Base-by-base conservation (phyloP, 441 rosid species). In the Adansonia madagascariensis region DNA sequence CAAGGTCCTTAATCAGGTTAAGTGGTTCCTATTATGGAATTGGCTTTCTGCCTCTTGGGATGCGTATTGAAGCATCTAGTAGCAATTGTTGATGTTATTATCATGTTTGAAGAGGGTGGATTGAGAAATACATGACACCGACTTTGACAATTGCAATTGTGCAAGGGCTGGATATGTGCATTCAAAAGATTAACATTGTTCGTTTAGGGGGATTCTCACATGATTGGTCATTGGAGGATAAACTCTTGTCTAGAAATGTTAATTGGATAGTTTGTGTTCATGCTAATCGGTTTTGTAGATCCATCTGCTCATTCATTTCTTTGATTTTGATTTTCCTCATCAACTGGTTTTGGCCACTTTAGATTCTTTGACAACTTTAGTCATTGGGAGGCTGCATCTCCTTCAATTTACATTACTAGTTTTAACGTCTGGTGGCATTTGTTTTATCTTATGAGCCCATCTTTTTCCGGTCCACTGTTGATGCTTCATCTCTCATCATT, bases 81-180 rank as follows among this genome's bases (percentile, higher is more conserved):
- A 1, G 41, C 22, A 8, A 62, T 63, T n/a, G 71, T 53, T 66
- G 52, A 14, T 61, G 52, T 35, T 74, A 63, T 49, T 70, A 73
- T 77, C 20, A 17, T 53, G 20, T 47, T 61, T 41, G 74, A 46
- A 39, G 75, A 55, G 35, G 62, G 64, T 64, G 74, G 74, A 53
- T 62, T 70, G 43, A 53, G 64, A 49, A 77, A 79, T 69, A 66
- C 57, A n/a, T 72, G 73, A 69, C 15, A 59, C 15, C 55, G 39
- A 65, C 67, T 75, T 71, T 68, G 65, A 73, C 47, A 15, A 27
- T 59, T 80, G 76, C 73, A 27, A 73, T 77, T 61, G 64, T 63
- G 71, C 57, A 73, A 27, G 14, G 72, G 50, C 18, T 20, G 53
- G 27, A 27, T 43, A 41, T 17, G 72, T 22, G 52, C 77, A 6